These are phyloP conservation scores for Penicillium malachiteum DNA, from an alignment of 495 filamentous ascomycete species.

Conservation along the genomic window DNA sequence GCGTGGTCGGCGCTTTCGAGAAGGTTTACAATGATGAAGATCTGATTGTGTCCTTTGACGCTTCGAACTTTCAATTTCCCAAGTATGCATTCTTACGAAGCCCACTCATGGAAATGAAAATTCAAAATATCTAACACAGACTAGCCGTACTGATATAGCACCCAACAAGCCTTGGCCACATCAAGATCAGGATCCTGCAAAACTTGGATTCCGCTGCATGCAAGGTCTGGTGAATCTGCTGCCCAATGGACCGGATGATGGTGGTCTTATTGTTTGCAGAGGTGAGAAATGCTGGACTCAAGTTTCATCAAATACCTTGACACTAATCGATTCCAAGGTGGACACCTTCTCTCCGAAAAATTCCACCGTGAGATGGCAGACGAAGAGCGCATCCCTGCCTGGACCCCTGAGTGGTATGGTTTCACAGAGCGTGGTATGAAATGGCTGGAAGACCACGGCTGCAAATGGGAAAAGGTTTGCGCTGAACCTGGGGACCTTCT, in stretches of 20 bases:
- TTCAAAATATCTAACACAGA: background rate
- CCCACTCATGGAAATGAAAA: no score
- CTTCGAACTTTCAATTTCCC: constrained; percentile 40
- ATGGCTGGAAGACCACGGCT: constrained; percentile 37
- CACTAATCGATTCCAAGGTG: constrained; percentile 12
- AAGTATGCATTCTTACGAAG: constrained; percentile 23
- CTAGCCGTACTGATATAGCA: constrained; percentile 32
- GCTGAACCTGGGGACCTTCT: constrained; percentile 45
- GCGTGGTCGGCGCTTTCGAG: constrained; percentile 39
- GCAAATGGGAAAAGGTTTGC: constrained; percentile 38
- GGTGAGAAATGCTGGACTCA: background rate
- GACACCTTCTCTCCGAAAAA: constrained; percentile 31
- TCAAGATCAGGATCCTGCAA: constrained; percentile 44
- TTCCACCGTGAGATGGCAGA: constrained; percentile 37
- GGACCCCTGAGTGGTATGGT: constrained; percentile 41
- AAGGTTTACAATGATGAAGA: constrained; percentile 42
- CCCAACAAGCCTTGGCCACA: constrained; percentile 48
- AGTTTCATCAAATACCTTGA: no score
- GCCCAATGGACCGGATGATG: constrained; percentile 44
- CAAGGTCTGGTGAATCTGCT: constrained; percentile 49
- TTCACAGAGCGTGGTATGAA: constrained; percentile 39
- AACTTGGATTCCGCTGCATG: constrained; percentile 44
- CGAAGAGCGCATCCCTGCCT: constrained; percentile 33
- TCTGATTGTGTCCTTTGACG: constrained; percentile 48
- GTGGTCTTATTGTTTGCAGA: constrained; percentile 39